A percentile compares a stretch with the other conserved stretches of the same genome.
Conservation (phyloP, 257 asterid species). For the Solanum chaucha region DNA sequence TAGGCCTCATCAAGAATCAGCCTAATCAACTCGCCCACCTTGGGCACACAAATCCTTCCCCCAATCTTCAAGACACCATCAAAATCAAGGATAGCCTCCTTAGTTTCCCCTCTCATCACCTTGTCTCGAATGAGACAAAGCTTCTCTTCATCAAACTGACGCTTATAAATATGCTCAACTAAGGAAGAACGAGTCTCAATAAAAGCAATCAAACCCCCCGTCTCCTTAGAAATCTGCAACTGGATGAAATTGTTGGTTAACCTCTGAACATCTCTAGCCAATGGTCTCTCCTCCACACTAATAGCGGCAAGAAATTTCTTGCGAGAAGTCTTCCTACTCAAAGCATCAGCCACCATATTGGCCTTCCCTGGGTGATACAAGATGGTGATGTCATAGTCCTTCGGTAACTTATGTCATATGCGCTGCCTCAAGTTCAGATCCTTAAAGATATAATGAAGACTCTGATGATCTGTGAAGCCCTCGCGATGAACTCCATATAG, state of each 20-base stretch:
- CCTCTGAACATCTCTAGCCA: neutral
- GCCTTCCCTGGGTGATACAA: neutral
- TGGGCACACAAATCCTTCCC: neutral
- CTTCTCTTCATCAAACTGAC: rapidly evolving
- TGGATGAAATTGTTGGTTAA: neutral
- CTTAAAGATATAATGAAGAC: neutral
- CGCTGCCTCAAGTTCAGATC: neutral
- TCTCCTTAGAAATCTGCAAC: neutral
- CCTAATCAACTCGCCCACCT: neutral
- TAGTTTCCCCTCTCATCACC: neutral
- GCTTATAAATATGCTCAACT: neutral
- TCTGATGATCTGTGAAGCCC: no score
- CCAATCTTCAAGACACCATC: neutral
- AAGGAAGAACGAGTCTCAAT: neutral
- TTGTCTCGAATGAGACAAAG: neutral
- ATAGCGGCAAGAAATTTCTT: neutral
- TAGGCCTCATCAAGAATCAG: neutral
- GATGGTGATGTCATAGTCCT: neutral
- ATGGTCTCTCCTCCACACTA: neutral
- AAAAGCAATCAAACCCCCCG: neutral
- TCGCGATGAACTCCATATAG: no score
- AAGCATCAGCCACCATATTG: neutral
- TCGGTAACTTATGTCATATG: neutral
- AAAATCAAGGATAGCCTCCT: neutral
- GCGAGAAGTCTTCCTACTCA: neutral